Conservation (phyloP, 495 filamentous ascomycete species). For the Usnea hakonensis region DNA sequence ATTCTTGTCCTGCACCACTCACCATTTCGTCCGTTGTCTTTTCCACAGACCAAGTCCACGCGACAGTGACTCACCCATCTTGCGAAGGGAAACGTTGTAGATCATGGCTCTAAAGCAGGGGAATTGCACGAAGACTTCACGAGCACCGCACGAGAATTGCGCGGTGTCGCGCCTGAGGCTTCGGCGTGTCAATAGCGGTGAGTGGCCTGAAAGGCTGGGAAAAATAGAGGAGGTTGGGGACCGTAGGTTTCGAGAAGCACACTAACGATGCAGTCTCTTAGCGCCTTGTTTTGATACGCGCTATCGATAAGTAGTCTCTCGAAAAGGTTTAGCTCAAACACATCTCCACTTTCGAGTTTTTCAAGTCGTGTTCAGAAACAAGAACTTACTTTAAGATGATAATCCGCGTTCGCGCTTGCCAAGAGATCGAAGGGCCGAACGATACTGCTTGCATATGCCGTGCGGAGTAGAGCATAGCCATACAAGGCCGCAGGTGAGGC, state of each 20-base stretch:
- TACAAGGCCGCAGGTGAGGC: no score
- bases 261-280: not conserved
- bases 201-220: constrained; percentile 16
- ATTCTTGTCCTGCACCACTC: constrained; percentile 10
- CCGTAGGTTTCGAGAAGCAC: constrained; percentile 6
- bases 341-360: not conserved
- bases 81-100: constrained; percentile 10
- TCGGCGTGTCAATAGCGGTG: constrained; percentile 15
- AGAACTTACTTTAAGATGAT: no score
- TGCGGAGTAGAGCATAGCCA: no score
- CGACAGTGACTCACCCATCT: constrained; percentile 18
- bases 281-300: constrained; percentile 1
- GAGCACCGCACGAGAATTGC: constrained; percentile 15
- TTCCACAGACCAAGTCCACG: constrained; percentile 12
- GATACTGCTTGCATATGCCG: not conserved
- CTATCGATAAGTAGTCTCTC: not conserved
- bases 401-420: not conserved
- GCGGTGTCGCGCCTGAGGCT: constrained; percentile 24
- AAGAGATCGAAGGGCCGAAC: not conserved
- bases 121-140: not conserved
- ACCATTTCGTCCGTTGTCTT: constrained; percentile 1
- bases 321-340: not conserved
- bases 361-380: no score
- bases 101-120: constrained; percentile 7
- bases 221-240: constrained; percentile 17